A percentile compares a stretch with the other conserved stretches of the same genome.
Evolutionary conservation across 1,284 basidiomycete species (phyloP).

Genomic region (Ceratobasidium sp.): DNA sequence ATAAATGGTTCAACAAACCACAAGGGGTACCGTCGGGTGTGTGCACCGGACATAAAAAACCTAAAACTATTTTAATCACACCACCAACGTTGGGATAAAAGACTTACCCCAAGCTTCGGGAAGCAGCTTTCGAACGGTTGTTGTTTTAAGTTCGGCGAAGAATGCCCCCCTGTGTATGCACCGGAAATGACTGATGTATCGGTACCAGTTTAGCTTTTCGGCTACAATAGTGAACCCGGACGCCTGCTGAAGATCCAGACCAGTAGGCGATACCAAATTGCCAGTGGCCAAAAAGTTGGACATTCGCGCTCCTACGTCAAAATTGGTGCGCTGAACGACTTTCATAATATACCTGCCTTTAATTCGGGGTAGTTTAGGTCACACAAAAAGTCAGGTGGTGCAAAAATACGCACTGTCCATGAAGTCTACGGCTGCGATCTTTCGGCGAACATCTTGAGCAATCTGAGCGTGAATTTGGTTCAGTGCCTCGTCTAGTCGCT

Average conservation of each 20-base stretch:
- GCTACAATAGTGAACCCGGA: slow-evolving; percentile 98
- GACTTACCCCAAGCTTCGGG: slow-evolving; percentile 96
- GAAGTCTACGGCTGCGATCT: slow-evolving; percentile 83
- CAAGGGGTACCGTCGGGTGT: slow-evolving; percentile 99
- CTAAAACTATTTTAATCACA: slow-evolving; percentile 55
- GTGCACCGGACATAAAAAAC: slow-evolving; percentile 98
- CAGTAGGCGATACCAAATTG: slow-evolving; percentile 93
- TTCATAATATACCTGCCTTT: slow-evolving; percentile 86
- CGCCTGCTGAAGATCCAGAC: slow-evolving; percentile 96
- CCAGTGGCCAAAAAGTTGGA: slow-evolving; percentile 98
- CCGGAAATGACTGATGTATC: slow-evolving; percentile 98
- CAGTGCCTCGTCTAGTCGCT: slow-evolving; percentile 92
- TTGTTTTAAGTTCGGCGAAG: slow-evolving; percentile 99
- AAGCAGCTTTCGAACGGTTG: slow-evolving; percentile 94
- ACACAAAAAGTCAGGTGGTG: neutral
- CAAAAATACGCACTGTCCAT: slow-evolving; percentile 72
- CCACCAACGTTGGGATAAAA: no score
- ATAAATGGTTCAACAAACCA: slow-evolving; percentile 97
- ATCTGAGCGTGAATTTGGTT: slow-evolving; percentile 81
- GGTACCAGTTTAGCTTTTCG: slow-evolving; percentile 98
- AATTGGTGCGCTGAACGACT: slow-evolving; percentile 81
- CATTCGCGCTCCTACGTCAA: slow-evolving; percentile 91
- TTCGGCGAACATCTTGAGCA: slow-evolving; percentile 76
- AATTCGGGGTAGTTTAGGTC: neutral
- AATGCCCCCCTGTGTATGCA: slow-evolving; percentile 99